Evolutionary conservation across 2,329 filamentous ascomycete genomes (phyloP).

Genomic region (Drechslerella stenobrocha): DNA sequence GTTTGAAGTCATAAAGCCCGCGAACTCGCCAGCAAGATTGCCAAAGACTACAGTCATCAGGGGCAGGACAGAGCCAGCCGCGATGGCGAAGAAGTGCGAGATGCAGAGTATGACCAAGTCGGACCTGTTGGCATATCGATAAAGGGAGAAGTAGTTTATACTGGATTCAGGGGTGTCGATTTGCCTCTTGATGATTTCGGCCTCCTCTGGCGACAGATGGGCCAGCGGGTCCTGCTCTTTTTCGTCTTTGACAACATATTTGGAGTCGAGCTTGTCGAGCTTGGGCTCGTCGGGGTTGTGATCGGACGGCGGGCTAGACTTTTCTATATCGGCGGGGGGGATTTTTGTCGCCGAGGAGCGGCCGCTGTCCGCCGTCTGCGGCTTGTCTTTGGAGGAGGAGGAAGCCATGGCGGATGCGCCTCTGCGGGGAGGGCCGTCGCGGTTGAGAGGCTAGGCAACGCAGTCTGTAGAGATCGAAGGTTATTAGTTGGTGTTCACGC

Average conservation of each 20-base stretch:
- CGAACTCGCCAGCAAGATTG: slow-evolving; percentile 72
- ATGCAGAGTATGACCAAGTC: slow-evolving; percentile 68
- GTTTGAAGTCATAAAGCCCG: slow-evolving; percentile 58
- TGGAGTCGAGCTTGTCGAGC: slow-evolving; percentile 50
- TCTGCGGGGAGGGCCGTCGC: background rate
- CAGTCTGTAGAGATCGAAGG: background rate
- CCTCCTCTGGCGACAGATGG: slow-evolving; percentile 69
- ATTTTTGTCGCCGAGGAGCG: slow-evolving; percentile 25
- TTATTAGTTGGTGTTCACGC: too few species aligned
- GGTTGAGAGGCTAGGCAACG: background rate
- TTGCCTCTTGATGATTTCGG: slow-evolving; percentile 69
- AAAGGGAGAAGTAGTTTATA: slow-evolving; percentile 68
- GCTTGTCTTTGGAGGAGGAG: slow-evolving; percentile 25
- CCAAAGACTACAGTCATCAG: slow-evolving; percentile 83
- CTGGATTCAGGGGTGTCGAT: slow-evolving; percentile 67
- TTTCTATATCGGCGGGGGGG: slow-evolving; percentile 19
- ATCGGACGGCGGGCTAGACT: background rate
- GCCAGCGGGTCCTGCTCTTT: slow-evolving; percentile 62
- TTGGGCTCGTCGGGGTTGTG: slow-evolving; percentile 10
- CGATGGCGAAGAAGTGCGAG: slow-evolving; percentile 68
- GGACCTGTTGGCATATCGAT: slow-evolving; percentile 69
- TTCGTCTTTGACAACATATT: slow-evolving; percentile 53
- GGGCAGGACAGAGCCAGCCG: slow-evolving; percentile 73
- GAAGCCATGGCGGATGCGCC: slow-evolving; percentile 43
- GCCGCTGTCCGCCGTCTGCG: slow-evolving; percentile 27